phyloP scores from a whole-genome alignment of 1,139 yeast genomes.

The Oligophagozyma castellii region DNA sequence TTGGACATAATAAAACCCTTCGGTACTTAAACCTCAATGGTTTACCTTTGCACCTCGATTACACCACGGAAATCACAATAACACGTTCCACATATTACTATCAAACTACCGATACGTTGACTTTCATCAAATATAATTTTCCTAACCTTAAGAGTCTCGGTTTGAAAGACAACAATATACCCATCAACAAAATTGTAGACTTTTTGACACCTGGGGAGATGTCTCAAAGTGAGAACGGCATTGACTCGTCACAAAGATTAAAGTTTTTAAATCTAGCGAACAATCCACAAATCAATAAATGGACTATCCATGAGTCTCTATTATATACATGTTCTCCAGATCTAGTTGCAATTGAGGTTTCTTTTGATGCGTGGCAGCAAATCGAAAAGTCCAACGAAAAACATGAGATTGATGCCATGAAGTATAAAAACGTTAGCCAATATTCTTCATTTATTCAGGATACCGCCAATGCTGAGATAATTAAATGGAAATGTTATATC shows the following conservation, averaged over 20 bases:
- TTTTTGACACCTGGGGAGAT: conserved; percentile 28
- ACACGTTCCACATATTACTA: conserved; percentile 15
- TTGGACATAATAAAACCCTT: conserved; percentile 29
- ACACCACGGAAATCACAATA: conserved; percentile 24
- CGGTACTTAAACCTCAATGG: conserved; percentile 59
- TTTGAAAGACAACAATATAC: conserved; percentile 43
- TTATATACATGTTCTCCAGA: conserved; percentile 31
- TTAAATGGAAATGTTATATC: conserved; percentile 36
- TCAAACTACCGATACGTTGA: conserved; percentile 33
- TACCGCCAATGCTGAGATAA: conserved; percentile 15
- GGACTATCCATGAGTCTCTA: conserved; percentile 39
- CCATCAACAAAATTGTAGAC: conserved; percentile 35
- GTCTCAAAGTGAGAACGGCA: conserved; percentile 3
- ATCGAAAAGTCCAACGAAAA: conserved; percentile 24
- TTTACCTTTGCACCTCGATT: conserved; percentile 31
- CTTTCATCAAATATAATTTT: conserved; percentile 41
- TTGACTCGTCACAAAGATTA: conserved; percentile 19
- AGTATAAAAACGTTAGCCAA: conserved; percentile 10
- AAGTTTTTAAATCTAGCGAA: conserved; percentile 40
- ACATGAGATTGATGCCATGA: conserved; percentile 25
- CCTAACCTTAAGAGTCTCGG: conserved; percentile 46
- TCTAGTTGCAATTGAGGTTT: conserved; percentile 27
- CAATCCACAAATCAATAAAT: conserved; percentile 33
- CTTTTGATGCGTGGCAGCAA: conserved; percentile 27
- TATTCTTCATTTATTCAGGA: conserved; percentile 12